phyloP scores from a whole-genome alignment of 208 protist species.

The Acanthamoeba triangularis region DNA sequence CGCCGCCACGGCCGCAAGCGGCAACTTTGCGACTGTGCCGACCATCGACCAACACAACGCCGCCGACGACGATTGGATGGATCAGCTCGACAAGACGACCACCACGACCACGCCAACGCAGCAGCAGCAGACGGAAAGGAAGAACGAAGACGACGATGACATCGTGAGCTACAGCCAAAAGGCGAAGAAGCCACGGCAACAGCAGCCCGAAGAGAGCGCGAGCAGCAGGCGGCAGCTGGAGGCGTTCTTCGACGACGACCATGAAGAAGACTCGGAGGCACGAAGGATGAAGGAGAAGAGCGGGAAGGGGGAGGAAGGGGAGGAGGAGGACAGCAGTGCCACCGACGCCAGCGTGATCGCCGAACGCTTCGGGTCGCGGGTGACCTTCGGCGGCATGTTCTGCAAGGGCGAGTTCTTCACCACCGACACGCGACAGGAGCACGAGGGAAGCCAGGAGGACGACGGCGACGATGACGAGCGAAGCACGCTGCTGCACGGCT shows the following conservation, averaged over 20 bases:
- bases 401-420: slow-evolving; percentile 67
- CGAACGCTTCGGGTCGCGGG: not conserved
- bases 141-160: not conserved
- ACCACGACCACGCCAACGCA: not conserved
- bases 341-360: not conserved
- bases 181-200: not conserved
- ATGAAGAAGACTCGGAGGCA: not conserved
- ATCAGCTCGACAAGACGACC: not conserved
- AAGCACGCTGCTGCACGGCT: slow-evolving; percentile 24
- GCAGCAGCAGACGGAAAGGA: not conserved
- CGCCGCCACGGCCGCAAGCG: not conserved
- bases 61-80: not conserved
- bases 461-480: not conserved
- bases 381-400: slow-evolving; percentile 43
- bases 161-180: not conserved
- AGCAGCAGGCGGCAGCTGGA: not conserved
- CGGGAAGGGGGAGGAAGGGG: not conserved
- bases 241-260: not conserved
- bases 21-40: not conserved
- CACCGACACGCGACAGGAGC: not conserved
- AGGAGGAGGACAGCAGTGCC: not conserved
- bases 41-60: not conserved
- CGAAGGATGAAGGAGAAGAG: not conserved
- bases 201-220: not conserved
- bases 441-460: not conserved